Percentiles rank a stretch among this genome's conserved stretches.
Evolutionary conservation across 176 grass and related monocot genomes (phyloP).

Genomic region (Oryza punctata): DNA sequence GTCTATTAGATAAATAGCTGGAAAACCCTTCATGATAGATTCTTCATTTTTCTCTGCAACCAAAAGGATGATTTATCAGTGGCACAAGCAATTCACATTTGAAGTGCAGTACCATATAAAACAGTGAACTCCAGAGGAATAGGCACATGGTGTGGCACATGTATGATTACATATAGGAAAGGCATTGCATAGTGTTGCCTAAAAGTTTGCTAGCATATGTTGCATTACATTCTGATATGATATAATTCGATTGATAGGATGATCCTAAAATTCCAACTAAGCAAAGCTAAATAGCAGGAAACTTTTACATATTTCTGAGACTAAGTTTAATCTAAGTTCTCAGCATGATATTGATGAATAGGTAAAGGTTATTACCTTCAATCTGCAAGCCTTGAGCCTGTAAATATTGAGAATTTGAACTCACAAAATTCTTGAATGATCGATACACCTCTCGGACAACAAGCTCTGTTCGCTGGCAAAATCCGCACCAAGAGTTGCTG

Average conservation of each 20-base stretch:
- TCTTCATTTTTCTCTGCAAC: constrained; percentile 55
- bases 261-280: background rate
- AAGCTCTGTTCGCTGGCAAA: constrained; percentile 84
- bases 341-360: constrained; percentile 14
- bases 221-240: background rate
- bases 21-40: constrained; percentile 52
- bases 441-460: constrained; percentile 80
- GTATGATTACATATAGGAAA: background rate
- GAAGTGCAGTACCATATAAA: constrained; percentile 17
- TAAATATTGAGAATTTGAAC: constrained; percentile 43
- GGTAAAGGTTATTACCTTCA: constrained; percentile 60
- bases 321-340: background rate
- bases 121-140: background rate
- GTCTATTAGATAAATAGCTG: constrained; percentile 80
- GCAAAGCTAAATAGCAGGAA: background rate
- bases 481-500: constrained; percentile 95
- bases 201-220: constrained; percentile 16
- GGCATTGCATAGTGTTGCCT: constrained; percentile 20
- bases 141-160: background rate
- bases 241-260: background rate
- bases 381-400: constrained; percentile 42
- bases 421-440: constrained; percentile 66
- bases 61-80: constrained; percentile 29
- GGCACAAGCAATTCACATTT: constrained; percentile 26
- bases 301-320: constrained; percentile 1